phyloP scores from a whole-genome alignment of 208 protist genomes.

The Leishmania arabica region DNA sequence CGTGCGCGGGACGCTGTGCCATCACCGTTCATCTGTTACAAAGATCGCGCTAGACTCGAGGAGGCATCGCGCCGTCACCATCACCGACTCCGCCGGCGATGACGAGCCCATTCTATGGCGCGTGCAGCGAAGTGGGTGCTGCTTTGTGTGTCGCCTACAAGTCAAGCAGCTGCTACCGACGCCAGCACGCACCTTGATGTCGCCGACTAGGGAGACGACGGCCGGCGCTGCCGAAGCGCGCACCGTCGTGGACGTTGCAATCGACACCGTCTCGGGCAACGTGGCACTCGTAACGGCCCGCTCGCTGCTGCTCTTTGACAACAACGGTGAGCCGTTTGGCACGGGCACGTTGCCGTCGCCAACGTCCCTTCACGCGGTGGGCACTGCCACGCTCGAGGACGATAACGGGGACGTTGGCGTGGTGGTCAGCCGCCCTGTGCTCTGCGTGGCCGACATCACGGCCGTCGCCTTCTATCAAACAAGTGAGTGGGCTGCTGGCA shows the following conservation, averaged over 20 bases:
- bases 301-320: slow-evolving; percentile 79
- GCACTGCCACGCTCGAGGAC: slow-evolving; percentile 45
- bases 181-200: background rate
- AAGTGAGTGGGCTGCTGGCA: slow-evolving; percentile 77
- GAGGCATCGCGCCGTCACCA: slow-evolving; percentile 61
- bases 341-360: slow-evolving; percentile 44
- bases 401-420: slow-evolving; percentile 59
- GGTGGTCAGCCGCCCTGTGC: slow-evolving; percentile 34
- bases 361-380: slow-evolving; percentile 11
- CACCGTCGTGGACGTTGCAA: slow-evolving; percentile 45
- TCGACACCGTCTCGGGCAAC: slow-evolving; percentile 48
- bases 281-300: slow-evolving; percentile 60
- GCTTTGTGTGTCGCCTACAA: slow-evolving; percentile 47
- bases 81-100: slow-evolving; percentile 35
- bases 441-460: slow-evolving; percentile 50
- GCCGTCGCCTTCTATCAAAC: slow-evolving; percentile 65
- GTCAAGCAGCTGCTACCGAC: slow-evolving; percentile 30
- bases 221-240: slow-evolving; percentile 11
- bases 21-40: slow-evolving; percentile 65
- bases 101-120: slow-evolving; percentile 82
- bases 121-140: slow-evolving; percentile 54
- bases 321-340: slow-evolving; percentile 66
- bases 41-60: slow-evolving; percentile 49
- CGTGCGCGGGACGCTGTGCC: slow-evolving; percentile 56
- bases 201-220: slow-evolving; percentile 2